Evolutionary conservation across 106 monocot genomes (phyloP).

Genomic region (Dactylorhiza incarnata): DNA sequence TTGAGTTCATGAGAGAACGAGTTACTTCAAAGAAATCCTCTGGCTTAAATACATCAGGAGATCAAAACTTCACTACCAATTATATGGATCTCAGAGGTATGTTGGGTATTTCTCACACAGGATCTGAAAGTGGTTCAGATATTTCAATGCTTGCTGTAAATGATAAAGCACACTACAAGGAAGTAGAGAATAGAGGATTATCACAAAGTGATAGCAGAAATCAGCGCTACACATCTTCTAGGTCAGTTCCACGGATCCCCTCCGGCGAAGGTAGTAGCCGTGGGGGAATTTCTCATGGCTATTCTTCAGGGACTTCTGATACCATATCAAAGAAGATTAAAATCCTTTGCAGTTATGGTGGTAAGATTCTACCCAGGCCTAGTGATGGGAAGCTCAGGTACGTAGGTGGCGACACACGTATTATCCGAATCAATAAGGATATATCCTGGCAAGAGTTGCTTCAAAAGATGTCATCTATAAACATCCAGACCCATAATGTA

Average conservation of each 20-base stretch:
- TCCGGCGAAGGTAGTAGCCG: constrained; percentile 43
- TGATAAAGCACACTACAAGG: constrained; percentile 32
- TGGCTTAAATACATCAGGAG: constrained; percentile 32
- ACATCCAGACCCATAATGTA: constrained; percentile 51
- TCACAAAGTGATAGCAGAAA: constrained; percentile 30
- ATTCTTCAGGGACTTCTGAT: constrained; percentile 64
- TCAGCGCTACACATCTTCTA: constrained; percentile 24
- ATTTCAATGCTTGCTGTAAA: constrained; percentile 18
- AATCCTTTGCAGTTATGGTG: constrained; percentile 85
- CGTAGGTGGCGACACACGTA: constrained; percentile 87
- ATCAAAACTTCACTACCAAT: constrained; percentile 30
- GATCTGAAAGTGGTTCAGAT: constrained; percentile 39
- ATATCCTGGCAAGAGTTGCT: constrained; percentile 77
- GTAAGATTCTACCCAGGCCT: constrained; percentile 80
- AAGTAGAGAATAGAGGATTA: constrained; percentile 33
- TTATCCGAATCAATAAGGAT: constrained; percentile 54
- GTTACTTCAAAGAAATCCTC: constrained; percentile 35
- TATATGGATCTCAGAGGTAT: constrained; percentile 44
- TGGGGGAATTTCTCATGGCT: constrained; percentile 31
- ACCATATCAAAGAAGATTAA: constrained; percentile 42
- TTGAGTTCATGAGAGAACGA: constrained; percentile 84
- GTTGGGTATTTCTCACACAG: constrained; percentile 30
- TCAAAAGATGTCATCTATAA: constrained; percentile 50
- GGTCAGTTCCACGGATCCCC: constrained; percentile 24
- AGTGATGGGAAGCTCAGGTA: constrained; percentile 90